phyloP scores from a whole-genome alignment of 75 land plant species.

The Pinus tabuliformis region DNA sequence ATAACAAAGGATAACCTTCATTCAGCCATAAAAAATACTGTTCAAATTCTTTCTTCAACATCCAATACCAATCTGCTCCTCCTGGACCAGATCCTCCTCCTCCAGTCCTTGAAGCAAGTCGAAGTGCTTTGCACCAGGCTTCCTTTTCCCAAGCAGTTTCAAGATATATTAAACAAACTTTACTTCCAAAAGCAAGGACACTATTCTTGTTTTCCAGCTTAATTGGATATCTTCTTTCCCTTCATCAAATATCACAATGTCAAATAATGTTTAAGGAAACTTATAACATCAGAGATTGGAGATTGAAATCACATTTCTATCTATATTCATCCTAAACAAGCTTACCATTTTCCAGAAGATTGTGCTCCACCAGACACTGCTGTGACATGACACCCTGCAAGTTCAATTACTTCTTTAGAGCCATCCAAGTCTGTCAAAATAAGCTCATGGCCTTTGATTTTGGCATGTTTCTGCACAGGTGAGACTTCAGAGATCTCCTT shows the following conservation, averaged over 20 bases:
- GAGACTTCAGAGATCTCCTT: conserved; percentile 56
- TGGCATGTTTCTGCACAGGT: conserved; percentile 60
- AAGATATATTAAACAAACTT: conserved; percentile 57
- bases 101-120: conserved; percentile 60
- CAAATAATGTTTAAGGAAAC: background rate
- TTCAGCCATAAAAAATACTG: conserved; percentile 43
- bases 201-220: conserved; percentile 60
- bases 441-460: conserved; percentile 39
- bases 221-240: conserved; percentile 89
- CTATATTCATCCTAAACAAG: background rate
- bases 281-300: background rate
- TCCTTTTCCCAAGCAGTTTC: conserved; percentile 98
- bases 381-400: conserved; percentile 51
- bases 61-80: conserved; percentile 35
- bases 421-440: conserved; percentile 62
- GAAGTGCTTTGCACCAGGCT: conserved; percentile 94
- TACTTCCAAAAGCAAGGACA: conserved; percentile 42
- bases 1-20: conserved; percentile 50
- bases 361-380: conserved; percentile 75
- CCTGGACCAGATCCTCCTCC: conserved; percentile 10
- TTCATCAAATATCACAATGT: conserved; percentile 14
- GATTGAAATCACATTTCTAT: background rate
- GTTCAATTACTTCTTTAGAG: conserved; percentile 33
- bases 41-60: conserved; percentile 53
- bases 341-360: conserved; percentile 74